These are phyloP conservation scores for Phytophthora nicotianae DNA, from an alignment of 352 stramenopile genomes.

Conservation along the genomic window DNA sequence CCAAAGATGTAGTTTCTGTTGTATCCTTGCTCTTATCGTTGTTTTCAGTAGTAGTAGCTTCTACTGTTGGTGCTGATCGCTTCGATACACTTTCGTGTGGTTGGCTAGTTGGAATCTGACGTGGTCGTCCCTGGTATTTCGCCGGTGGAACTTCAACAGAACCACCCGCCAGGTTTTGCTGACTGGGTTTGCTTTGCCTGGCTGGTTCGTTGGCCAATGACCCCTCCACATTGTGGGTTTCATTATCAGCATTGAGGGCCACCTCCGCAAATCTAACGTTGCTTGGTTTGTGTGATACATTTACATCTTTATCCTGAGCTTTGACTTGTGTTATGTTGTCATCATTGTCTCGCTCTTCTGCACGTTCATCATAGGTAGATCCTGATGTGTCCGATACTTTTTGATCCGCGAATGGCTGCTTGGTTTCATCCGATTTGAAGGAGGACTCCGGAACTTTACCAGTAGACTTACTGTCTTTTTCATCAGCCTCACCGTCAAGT, in stretches of 20 bases:
- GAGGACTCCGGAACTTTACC: not conserved
- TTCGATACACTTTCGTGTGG: not conserved
- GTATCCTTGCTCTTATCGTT: not conserved
- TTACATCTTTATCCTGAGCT: not conserved
- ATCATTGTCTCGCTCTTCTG: not conserved
- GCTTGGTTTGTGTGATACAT: slow-evolving; percentile 17
- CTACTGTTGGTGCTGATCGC: not conserved
- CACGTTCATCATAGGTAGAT: not conserved
- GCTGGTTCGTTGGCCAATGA: not conserved
- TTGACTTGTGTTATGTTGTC: not conserved
- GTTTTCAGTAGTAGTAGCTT: not conserved
- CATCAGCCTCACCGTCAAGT: slow-evolving; percentile 3
- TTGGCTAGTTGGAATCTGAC: not conserved
- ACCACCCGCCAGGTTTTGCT: not conserved
- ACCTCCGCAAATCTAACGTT: slow-evolving; percentile 14
- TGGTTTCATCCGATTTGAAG: not conserved
- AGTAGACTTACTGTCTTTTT: not conserved
- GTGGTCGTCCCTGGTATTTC: not conserved
- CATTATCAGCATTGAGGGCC: not conserved
- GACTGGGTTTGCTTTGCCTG: not conserved
- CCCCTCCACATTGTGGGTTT: not conserved
- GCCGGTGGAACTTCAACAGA: not conserved
- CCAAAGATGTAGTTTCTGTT: not conserved
- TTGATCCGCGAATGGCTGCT: slow-evolving; percentile 1
- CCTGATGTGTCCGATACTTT: slow-evolving; percentile 9